Percentiles rank a stretch among this genome's conserved stretches.
Conservation (phyloP, 1,139 yeast genomes). For the Lodderomyces metapsilosis region DNA sequence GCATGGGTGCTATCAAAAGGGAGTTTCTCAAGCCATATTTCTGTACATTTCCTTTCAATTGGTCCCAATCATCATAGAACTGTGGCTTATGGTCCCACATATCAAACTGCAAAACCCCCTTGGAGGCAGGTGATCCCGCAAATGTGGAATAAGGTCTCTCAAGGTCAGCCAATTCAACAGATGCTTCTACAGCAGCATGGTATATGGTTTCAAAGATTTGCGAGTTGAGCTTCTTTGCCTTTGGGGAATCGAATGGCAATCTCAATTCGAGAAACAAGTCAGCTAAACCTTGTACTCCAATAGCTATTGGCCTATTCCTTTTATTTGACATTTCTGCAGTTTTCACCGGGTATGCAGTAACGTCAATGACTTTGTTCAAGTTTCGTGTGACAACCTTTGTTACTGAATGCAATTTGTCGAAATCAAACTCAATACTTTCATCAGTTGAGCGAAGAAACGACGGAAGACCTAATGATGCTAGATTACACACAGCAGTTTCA, state of each 20-base stretch:
- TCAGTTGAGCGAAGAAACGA: conserved; percentile 30
- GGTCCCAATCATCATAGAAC: conserved; percentile 71
- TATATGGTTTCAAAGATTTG: conserved; percentile 89
- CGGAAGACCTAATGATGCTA: conserved; percentile 55
- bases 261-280: conserved; percentile 78
- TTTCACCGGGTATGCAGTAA: conserved; percentile 73
- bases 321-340: conserved; percentile 69
- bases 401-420: conserved; percentile 66
- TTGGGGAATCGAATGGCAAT: conserved; percentile 75
- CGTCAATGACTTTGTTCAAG: conserved; percentile 74
- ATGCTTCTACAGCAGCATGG: conserved; percentile 82
- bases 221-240: conserved; percentile 67
- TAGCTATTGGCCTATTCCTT: conserved; percentile 81
- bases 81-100: conserved; percentile 77
- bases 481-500: conserved; percentile 58
- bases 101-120: conserved; percentile 77
- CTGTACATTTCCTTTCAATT: conserved; percentile 57
- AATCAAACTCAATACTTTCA: conserved; percentile 56
- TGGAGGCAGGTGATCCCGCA: conserved; percentile 78
- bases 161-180: conserved; percentile 66
- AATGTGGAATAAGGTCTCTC: conserved; percentile 69
- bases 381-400: conserved; percentile 74
- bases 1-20: conserved; percentile 87
- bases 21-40: conserved; percentile 78
- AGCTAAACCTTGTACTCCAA: conserved; percentile 90